Evolutionary conservation across 108 stramenopile species (phyloP).

Genomic region (Skeletonema tropicum): DNA sequence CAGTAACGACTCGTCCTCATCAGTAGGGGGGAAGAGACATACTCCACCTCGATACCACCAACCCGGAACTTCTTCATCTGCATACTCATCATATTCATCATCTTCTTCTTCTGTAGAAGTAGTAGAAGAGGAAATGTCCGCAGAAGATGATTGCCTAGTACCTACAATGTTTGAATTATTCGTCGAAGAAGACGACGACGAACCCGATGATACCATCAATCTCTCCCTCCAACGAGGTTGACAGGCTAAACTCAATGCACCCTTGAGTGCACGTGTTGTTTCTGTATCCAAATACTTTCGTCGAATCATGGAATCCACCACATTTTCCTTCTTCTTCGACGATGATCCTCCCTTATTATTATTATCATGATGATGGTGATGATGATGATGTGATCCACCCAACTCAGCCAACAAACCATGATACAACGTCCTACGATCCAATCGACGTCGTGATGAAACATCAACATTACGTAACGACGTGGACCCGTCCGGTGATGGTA

Average conservation of each 20-base stretch:
- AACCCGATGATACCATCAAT: conserved; percentile 20
- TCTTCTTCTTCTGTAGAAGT: not conserved
- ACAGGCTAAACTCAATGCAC: conserved; percentile 78
- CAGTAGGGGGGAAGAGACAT: conserved; percentile 35
- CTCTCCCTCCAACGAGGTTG: conserved; percentile 80
- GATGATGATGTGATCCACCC: conserved; percentile 41
- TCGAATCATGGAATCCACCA: conserved; percentile 39
- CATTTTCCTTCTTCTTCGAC: conserved; percentile 28
- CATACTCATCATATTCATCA: conserved; percentile 8
- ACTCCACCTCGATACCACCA: conserved; percentile 46
- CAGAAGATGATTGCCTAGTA: not conserved
- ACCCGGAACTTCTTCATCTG: conserved; percentile 13
- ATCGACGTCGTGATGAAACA: conserved; percentile 59
- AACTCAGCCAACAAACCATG: conserved; percentile 73
- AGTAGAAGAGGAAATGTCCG: not conserved
- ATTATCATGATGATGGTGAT: not conserved
- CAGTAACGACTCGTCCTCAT: conserved; percentile 12
- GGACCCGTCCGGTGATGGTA: conserved; percentile 32
- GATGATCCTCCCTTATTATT: conserved; percentile 3
- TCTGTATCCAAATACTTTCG: conserved; percentile 61
- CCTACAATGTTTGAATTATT: not conserved
- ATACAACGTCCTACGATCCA: conserved; percentile 85
- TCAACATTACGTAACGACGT: conserved; percentile 48
- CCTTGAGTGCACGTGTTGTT: conserved; percentile 60
- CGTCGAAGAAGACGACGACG: not conserved